Evolutionary conservation across 1,139 yeast genomes (phyloP).

Genomic region (Suhomyces chickasaworum): DNA sequence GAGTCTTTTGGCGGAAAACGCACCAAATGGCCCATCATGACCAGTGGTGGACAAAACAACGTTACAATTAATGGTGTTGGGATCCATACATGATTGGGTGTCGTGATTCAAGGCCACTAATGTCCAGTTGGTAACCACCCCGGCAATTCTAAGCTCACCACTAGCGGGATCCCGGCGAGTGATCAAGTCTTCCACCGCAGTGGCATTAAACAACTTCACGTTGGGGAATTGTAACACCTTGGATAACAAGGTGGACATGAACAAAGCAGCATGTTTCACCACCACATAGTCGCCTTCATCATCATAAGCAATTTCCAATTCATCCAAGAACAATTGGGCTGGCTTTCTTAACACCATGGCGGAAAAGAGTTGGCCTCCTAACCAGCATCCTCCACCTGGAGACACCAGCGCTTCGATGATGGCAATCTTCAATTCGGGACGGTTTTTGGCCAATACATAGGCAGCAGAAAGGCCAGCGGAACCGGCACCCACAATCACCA

Average conservation of each 20-base stretch:
- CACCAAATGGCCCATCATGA: constrained; percentile 85
- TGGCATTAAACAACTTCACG: constrained; percentile 76
- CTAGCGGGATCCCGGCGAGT: constrained; percentile 60
- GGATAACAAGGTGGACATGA: constrained; percentile 71
- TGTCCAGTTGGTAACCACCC: constrained; percentile 85
- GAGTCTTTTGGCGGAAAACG: constrained; percentile 64
- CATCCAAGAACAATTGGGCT: constrained; percentile 67
- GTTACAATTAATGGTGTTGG: constrained; percentile 75
- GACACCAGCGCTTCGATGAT: constrained; percentile 74
- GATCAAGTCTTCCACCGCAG: constrained; percentile 79
- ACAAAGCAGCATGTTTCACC: constrained; percentile 78
- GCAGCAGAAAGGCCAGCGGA: constrained; percentile 80
- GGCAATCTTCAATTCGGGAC: constrained; percentile 78
- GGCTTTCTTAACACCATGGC: constrained; percentile 84
- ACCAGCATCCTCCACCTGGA: constrained; percentile 82
- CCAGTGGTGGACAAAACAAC: constrained; percentile 75
- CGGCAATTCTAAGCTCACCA: constrained; percentile 68
- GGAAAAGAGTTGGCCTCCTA: constrained; percentile 78
- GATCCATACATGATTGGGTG: constrained; percentile 82
- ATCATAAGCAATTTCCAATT: constrained; percentile 65
- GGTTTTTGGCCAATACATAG: constrained; percentile 66
- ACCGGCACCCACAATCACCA: constrained; percentile 79
- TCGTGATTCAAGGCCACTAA: constrained; percentile 76
- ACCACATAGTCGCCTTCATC: constrained; percentile 83
- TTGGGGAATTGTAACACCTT: constrained; percentile 73